These are phyloP conservation scores for Boletellus deceptivus DNA, from an alignment of 1,284 basidiomycete species.

Conservation along the genomic window DNA sequence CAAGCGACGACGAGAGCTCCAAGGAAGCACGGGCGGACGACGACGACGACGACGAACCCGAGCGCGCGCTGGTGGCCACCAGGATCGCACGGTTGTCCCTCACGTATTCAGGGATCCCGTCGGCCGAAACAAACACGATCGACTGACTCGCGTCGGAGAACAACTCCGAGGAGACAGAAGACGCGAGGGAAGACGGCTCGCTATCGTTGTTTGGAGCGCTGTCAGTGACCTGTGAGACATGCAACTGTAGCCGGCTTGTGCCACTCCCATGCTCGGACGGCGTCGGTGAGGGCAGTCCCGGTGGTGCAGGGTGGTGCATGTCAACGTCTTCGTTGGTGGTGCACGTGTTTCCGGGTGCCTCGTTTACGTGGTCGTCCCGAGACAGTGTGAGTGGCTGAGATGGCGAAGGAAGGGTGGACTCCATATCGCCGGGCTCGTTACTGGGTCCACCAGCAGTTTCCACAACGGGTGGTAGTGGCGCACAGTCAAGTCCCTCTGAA, in stretches of 20 bases:
- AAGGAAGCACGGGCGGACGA: constrained; percentile 23
- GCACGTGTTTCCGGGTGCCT: neutral
- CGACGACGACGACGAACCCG: neutral
- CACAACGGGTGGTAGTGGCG: neutral
- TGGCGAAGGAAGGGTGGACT: neutral
- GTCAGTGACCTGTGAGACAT: neutral
- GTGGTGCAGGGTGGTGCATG: constrained; percentile 5
- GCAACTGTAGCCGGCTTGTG: constrained; percentile 1
- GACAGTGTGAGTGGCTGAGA: constrained; percentile 1
- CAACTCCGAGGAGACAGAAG: no score
- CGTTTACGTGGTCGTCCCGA: neutral
- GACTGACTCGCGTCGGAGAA: constrained; percentile 18
- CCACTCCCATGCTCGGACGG: constrained; percentile 32
- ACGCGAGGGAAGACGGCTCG: no score
- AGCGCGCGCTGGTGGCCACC: constrained; percentile 29
- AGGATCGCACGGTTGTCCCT: constrained; percentile 32
- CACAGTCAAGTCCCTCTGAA: neutral
- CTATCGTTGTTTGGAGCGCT: no score
- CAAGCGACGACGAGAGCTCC: constrained; percentile 16
- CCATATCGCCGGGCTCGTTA: neutral
- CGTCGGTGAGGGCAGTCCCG: constrained; percentile 30
- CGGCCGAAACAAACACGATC: constrained; percentile 31
- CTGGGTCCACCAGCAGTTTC: neutral
- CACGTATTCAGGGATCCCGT: constrained; percentile 32
- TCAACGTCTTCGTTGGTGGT: neutral